phyloP scores from a whole-genome alignment of 2,329 filamentous ascomycete species.

The Didymosphaeria variabile region DNA sequence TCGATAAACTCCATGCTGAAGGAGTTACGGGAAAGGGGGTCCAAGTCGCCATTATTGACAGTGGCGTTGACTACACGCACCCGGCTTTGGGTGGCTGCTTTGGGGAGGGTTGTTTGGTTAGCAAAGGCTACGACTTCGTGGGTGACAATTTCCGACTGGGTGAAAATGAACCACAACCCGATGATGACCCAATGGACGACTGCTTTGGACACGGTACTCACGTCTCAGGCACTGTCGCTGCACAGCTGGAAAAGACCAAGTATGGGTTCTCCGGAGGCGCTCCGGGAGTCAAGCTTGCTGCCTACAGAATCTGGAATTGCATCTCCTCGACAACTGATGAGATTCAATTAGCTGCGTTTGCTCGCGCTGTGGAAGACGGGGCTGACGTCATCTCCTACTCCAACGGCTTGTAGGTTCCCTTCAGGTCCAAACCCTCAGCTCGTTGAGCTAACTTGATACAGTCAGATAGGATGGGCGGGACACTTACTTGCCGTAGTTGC shows the following conservation, averaged over 20 bases:
- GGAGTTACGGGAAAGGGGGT: conserved; percentile 59
- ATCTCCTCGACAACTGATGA: conserved; percentile 20
- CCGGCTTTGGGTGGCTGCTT: conserved; percentile 72
- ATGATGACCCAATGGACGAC: conserved; percentile 61
- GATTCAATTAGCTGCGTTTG: conserved; percentile 26
- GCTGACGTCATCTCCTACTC: conserved; percentile 48
- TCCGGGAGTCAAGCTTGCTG: conserved; percentile 60
- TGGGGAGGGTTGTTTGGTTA: conserved; percentile 66
- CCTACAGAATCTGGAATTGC: conserved; percentile 51
- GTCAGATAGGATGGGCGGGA: conserved; percentile 41
- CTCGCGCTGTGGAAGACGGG: conserved; percentile 64
- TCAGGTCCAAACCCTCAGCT: not conserved
- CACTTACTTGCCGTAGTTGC: conserved; percentile 53
- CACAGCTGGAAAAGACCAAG: conserved; percentile 56
- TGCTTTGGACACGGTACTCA: conserved; percentile 66
- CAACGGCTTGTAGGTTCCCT: conserved; percentile 18
- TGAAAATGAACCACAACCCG: conserved; percentile 53
- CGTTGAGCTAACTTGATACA: conserved; percentile 9
- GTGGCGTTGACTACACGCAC: conserved; percentile 65
- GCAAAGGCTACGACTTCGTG: conserved; percentile 66
- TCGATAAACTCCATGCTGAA: conserved; percentile 50
- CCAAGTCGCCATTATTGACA: conserved; percentile 57
- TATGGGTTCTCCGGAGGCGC: conserved; percentile 17
- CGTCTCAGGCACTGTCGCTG: conserved; percentile 67
- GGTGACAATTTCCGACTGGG: conserved; percentile 58